Evolutionary conservation across 768 basidiomycete genomes (phyloP), one percentile per base, ranked within the genome.

Genomic region (Lactarius psammicola): DNA sequence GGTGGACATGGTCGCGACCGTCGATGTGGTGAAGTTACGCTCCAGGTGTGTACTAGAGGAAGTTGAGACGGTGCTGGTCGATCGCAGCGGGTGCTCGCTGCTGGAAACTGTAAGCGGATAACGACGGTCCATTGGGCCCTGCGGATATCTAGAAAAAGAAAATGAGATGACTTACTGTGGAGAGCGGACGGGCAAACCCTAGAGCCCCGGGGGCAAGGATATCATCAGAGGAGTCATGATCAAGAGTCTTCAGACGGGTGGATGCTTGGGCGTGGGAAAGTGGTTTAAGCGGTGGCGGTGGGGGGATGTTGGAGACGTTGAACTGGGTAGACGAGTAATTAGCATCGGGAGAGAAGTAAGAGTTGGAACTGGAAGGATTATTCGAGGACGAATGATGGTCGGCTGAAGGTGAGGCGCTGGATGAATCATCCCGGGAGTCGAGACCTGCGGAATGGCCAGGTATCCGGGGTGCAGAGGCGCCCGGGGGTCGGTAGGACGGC

Each of bases 391-490:
- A 54, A 44, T 65, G 62, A 20, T 46, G 15, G 11, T 70, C 69
- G 61, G 33, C 33, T 18, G 59, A 56, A 15, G 60, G 33, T 17
- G 68, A 49, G 13, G 17, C 11, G 44, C 9, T 10, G 5, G 64
- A 51, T 1, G 46, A 15, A 33, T 69, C 70, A 11, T 71, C 70
- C 10, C 54, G 64, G 6, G 59, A 55, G 36, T 56, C 64, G 31
- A 31, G 33, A 46, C 10, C 58, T 36, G 56, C 23, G 59, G 49
- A 40, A 56, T 71, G 68, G 10, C 74, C 72, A 38, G 75, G 74
- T 26, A 74, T 69, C 38, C 65, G 67, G 20, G 75, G 70, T n/a
- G 74, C 70, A 64, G 69, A 66, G 17, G 74, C 74, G 62, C 74
- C 72, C 23, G 72, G 59, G 4, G 76, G 73, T 33, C 74, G 72